Evolutionary conservation across 2,329 filamentous ascomycete species (phyloP).

Genomic region (Fusarium keratoplasticum): DNA sequence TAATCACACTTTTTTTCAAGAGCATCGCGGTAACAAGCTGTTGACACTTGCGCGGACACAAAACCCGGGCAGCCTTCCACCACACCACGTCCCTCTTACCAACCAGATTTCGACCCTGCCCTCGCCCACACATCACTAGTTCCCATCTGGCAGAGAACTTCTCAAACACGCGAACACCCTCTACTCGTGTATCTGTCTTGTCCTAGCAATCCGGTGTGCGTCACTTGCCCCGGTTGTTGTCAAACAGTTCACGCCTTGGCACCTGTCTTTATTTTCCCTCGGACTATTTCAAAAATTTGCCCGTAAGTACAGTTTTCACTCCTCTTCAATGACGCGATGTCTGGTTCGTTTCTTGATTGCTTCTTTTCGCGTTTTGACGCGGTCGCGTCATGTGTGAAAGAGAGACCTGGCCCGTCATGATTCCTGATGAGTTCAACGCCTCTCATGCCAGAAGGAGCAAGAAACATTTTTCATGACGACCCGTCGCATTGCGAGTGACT

Average conservation of each 20-base stretch:
- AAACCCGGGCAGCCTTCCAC: constrained; percentile 18
- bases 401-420: background rate
- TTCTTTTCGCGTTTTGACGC: constrained; percentile 26
- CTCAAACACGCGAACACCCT: constrained; percentile 42
- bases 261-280: constrained; percentile 30
- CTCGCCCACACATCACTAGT: constrained; percentile 30
- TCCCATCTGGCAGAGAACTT: constrained; percentile 33
- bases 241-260: constrained; percentile 16
- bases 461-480: constrained; percentile 1
- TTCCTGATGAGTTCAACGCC: background rate
- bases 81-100: constrained; percentile 28
- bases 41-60: constrained; percentile 35
- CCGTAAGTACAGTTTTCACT: constrained; percentile 50
- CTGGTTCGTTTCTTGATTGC: constrained; percentile 19
- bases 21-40: constrained; percentile 4
- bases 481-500: background rate
- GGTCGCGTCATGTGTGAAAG: background rate
- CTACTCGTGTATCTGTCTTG: constrained; percentile 43
- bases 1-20: background rate
- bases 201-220: constrained; percentile 39
- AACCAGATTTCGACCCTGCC: constrained; percentile 31
- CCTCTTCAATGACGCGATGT: constrained; percentile 20
- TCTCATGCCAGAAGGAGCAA: background rate
- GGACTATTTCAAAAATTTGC: constrained; percentile 46
- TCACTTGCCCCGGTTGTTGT: constrained; percentile 41